Evolutionary conservation across 2,329 filamentous ascomycete genomes (phyloP).

Genomic region (Diaporthe helianthi): DNA sequence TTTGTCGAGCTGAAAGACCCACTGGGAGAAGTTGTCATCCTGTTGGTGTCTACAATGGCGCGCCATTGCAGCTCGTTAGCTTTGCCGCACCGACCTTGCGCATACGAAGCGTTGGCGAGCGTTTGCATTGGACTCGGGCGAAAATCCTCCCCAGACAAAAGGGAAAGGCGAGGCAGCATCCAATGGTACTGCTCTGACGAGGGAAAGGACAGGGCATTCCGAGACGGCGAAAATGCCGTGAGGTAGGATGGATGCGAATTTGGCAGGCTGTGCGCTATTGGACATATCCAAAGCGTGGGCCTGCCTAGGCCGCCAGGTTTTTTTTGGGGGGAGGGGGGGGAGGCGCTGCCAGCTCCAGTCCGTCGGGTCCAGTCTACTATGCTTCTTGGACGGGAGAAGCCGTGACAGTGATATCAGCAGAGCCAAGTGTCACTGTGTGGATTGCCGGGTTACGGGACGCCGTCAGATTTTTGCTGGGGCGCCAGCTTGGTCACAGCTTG

Average conservation of each 20-base stretch:
- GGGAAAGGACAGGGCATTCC: not conserved
- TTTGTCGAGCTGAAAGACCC: slow-evolving; percentile 14
- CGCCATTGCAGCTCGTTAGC: slow-evolving; percentile 1
- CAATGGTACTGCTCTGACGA: slow-evolving; percentile 6
- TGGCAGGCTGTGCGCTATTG: not conserved
- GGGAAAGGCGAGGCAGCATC: not conserved
- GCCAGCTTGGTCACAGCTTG: too few relatives aligned
- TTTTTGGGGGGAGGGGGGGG: too few relatives aligned
- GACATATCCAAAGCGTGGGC: not conserved
- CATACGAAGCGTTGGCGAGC: not conserved
- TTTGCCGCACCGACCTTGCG: slow-evolving; percentile 22
- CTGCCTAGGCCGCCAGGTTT: not conserved
- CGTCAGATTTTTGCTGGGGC: too few relatives aligned
- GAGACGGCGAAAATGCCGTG: slow-evolving; percentile 26
- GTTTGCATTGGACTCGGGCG: slow-evolving; percentile 17
- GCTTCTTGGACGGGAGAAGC: not conserved
- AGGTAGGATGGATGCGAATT: slow-evolving; percentile 13
- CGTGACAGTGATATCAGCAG: not conserved
- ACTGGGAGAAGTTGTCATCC: not conserved
- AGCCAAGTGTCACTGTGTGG: not conserved
- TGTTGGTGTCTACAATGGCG: slow-evolving; percentile 11
- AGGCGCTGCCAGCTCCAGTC: not conserved
- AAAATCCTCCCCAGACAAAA: not conserved
- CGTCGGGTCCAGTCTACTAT: not conserved
- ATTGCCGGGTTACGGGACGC: not conserved